Evolutionary conservation across 2,329 filamentous ascomycete species (phyloP), one percentile per base, ranked within the genome.

Genomic region (Diplodia sapinea): DNA sequence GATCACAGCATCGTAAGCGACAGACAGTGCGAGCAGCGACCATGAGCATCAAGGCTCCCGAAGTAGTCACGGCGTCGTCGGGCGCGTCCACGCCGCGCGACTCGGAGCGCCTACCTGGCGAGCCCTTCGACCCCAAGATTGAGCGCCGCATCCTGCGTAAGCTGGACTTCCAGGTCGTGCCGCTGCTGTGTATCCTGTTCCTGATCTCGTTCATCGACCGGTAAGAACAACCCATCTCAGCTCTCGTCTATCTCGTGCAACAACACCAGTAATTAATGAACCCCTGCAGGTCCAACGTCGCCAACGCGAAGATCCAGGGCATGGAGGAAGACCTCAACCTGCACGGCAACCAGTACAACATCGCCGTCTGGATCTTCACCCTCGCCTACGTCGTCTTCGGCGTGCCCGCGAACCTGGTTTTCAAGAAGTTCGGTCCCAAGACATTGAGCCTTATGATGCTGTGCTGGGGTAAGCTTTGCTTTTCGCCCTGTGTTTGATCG

Each of bases 311-410:
- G 36, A 77, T 78, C 31, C 73, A 75, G 61, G 75, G 76, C 52
- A 76, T 77, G 75, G 74, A 77, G 36, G 72, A 73, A 33, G 75
- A 78, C 62, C 70, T 80, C 13, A 57, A 76, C 31, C 73, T 80
- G 49, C 72, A 73, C 47, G 75, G 75, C 20, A 76, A 78, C 61
- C 69, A 74, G 8, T 80, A 76, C 74, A 80, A 79, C 68, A 75
- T 79, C 50, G 73, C 73, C 12, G 74, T 78, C 23, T 76, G 74
- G 73, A 74, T 77, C n/a, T 79, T 80, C 72, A 78, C 77, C 29
- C 70, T 80, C 7, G 75, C 76, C 4, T 79, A 79, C 57, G 71
- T 79, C 9, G 69, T 77, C 36, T 77, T 74, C 63, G 77, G 76
- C 6, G 71, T 79, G 9, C 77, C 77, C 0, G 67, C 75, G 15